A percentile compares a stretch with the other conserved stretches of the same genome.
phyloP scores from a whole-genome alignment of 106 monocot species.

The Allium cepa region DNA sequence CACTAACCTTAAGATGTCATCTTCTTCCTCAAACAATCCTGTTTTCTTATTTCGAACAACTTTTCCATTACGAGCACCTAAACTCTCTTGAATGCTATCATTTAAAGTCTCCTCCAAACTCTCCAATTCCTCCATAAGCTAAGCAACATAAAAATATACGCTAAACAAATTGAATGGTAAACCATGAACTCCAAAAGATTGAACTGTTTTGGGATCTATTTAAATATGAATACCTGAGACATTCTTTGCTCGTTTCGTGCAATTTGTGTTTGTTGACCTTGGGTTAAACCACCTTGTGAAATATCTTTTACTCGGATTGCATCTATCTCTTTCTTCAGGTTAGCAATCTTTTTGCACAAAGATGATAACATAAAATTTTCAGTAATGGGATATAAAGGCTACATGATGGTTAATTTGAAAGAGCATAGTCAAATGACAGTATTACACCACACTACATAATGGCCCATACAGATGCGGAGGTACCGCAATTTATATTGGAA shows the following conservation, averaged over 20 bases:
- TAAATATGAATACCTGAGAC: constrained; percentile 52
- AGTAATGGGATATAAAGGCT: not conserved
- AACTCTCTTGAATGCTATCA: constrained; percentile 94
- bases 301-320: constrained; percentile 94
- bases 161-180: too few relatives aligned
- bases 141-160: not conserved
- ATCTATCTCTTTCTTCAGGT: constrained; percentile 98
- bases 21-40: constrained; percentile 57
- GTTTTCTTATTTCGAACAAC: constrained; percentile 27
- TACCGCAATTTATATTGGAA: too few relatives aligned
- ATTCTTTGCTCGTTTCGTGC: constrained; percentile 96
- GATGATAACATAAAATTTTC: not conserved
- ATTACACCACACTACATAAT: not conserved
- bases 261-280: constrained; percentile 99
- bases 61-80: constrained; percentile 69
- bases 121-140: constrained; percentile 98
- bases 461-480: too few relatives aligned
- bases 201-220: constrained; percentile 26
- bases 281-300: constrained; percentile 95
- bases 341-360: constrained; percentile 57
- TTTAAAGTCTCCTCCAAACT: constrained; percentile 97
- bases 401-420: too few relatives aligned
- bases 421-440: too few relatives aligned
- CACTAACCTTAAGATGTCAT: constrained; percentile 44
- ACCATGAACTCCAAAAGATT: not conserved